Evolutionary conservation across 371 early-diverging fungal genomes (phyloP).

Genomic region (Haplosporangium sp.): DNA sequence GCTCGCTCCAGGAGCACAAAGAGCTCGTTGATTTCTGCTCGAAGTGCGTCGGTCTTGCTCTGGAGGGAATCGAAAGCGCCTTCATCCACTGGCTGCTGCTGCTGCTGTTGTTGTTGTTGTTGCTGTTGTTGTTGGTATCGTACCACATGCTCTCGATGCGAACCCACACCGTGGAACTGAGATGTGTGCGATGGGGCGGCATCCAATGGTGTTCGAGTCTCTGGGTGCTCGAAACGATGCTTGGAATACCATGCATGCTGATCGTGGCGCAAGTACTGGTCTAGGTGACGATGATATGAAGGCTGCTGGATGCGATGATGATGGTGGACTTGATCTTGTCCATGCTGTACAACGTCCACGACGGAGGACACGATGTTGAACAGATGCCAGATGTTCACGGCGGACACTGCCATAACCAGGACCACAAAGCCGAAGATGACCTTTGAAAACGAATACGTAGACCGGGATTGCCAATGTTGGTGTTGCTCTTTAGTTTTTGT

Average conservation of each 20-base stretch:
- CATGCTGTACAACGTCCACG: constrained; percentile 26
- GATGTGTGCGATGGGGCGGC: no score
- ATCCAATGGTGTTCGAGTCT: no score
- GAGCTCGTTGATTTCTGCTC: constrained; percentile 17
- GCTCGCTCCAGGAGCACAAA: constrained; percentile 14
- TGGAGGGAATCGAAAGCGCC: background rate
- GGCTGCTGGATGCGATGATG: constrained; percentile 1
- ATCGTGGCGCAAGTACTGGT: background rate
- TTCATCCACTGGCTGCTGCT: background rate
- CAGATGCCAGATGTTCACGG: constrained; percentile 38
- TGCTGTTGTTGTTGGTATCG: background rate
- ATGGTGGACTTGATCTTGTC: constrained; percentile 7
- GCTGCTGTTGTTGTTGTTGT: constrained; percentile 1
- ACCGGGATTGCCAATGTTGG: background rate
- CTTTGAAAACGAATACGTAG: constrained; percentile 3
- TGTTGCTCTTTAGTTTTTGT: background rate
- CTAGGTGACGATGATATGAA: background rate
- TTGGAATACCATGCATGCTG: no score
- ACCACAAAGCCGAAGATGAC: constrained; percentile 19
- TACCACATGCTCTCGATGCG: no score
- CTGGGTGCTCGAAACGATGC: no score
- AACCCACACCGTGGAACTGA: no score
- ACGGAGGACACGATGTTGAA: constrained; percentile 23
- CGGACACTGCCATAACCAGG: constrained; percentile 29
- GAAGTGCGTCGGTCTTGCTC: constrained; percentile 7